phyloP scores from a whole-genome alignment of 257 asterid genomes.

The Fraxinus quadrangulata region DNA sequence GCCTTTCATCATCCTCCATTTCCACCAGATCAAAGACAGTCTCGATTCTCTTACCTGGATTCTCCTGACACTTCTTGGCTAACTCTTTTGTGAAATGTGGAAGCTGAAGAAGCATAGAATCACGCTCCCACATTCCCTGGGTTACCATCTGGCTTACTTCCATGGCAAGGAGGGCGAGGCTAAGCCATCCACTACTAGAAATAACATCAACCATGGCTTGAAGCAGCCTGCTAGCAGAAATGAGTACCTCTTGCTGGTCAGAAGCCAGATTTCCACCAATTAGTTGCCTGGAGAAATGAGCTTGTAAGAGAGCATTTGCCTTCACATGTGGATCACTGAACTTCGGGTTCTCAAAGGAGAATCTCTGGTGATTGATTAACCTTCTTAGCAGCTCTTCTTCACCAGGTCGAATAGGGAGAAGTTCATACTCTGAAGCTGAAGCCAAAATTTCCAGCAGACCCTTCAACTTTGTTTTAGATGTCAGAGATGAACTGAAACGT shows the following conservation, averaged over 20 bases:
- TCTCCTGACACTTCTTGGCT: conserved; percentile 23
- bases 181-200: conserved; percentile 24
- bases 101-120: conserved; percentile 24
- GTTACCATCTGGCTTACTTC: conserved; percentile 25
- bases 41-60: conserved; percentile 2
- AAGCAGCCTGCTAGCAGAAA: conserved; percentile 20
- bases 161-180: conserved; percentile 19
- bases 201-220: conserved; percentile 23
- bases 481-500: conserved; percentile 6
- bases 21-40: conserved; percentile 21
- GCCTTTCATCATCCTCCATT: conserved; percentile 24
- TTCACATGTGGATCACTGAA: conserved; percentile 16
- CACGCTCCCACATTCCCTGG: conserved; percentile 25
- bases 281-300: conserved; percentile 17
- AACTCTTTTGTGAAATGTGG: conserved; percentile 21
- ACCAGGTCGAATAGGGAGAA: conserved; percentile 20
- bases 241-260: conserved; percentile 20
- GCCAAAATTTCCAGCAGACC: conserved; percentile 8
- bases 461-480: conserved; percentile 4
- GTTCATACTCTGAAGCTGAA: conserved; percentile 21
- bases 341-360: conserved; percentile 19
- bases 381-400: conserved; percentile 19
- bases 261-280: conserved; percentile 20
- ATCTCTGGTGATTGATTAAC: conserved; percentile 20
- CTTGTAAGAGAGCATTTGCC: conserved; percentile 21